Evolutionary conservation across 208 protist species (phyloP), one percentile per base, ranked within the genome.

Genomic region (Acanthamoeba lenticulata): DNA sequence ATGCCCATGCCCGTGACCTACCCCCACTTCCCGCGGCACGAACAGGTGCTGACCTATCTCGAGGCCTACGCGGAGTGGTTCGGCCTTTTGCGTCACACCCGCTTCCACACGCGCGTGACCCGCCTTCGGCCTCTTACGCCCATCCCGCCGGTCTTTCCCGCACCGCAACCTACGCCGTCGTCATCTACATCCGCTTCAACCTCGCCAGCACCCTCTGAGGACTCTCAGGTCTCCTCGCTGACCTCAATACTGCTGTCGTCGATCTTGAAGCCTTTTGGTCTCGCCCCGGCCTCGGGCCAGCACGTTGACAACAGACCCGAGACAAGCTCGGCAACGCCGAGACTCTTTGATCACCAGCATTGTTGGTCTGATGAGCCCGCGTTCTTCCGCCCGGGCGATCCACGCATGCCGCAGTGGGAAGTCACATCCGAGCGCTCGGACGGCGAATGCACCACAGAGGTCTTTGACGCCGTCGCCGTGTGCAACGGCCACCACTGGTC

Each of bases 401-500:
- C 67, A 4, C n/a, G 67, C 6, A 79, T 24, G 29, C 67, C 67
- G 27, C 29, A 79, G 36, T 79, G 67, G 67, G 67, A 79, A 24
- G 36, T 79, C 36, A 79, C 67, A 6, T 79, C 2, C 17, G 57
- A 67, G 40, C n/a, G 79, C 45, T n/a, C n/a, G n/a, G 79, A 32
- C 17, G 42, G n/a, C 15, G 29, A 88, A 57, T 3, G 34, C 19
- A 6, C 4, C 7, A 60, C 47, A 21, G 45, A 88, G 32, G n/a
- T 57, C 27, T 88, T 88, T 34, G 79, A 88, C 34, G 79, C 45
- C 9, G 42, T 88, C 24, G 79, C 79, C 3, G 79, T 88, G 9
- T 88, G 45, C 42, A 88, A 88, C 17, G 79, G 79, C 15, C 79
- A 88, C 57, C 79, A 88, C 79, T 60, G 79, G 45, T 62, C 40